phyloP scores from a whole-genome alignment of 352 stramenopile genomes.

The Elongisporangium prolatum region DNA sequence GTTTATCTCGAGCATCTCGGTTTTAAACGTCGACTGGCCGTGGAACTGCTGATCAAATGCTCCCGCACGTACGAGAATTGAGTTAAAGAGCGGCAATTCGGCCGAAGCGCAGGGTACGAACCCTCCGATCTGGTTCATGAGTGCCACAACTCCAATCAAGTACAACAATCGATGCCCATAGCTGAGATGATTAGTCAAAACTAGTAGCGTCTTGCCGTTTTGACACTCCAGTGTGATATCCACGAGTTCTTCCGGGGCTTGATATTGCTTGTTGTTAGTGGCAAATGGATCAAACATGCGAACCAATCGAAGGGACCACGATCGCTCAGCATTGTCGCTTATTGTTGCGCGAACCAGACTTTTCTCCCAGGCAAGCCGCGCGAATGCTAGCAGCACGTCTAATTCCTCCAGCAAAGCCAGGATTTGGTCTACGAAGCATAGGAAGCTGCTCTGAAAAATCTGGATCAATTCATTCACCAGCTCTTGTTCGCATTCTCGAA shows the following conservation, averaged over 20 bases:
- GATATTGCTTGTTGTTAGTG: neutral
- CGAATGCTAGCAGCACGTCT: constrained; percentile 34
- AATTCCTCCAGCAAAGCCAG: constrained; percentile 15
- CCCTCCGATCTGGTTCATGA: constrained; percentile 57
- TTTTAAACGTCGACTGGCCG: constrained; percentile 48
- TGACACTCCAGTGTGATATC: constrained; percentile 8
- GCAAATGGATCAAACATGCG: constrained; percentile 21
- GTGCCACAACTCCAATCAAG: constrained; percentile 20
- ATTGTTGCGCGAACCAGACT: constrained; percentile 18
- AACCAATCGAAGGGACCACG: constrained; percentile 3
- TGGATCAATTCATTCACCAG: constrained; percentile 15
- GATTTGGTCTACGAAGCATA: constrained; percentile 7
- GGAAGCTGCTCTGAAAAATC: constrained; percentile 11
- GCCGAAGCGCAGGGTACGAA: constrained; percentile 48
- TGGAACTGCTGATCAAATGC: constrained; percentile 40
- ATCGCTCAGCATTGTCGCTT: neutral
- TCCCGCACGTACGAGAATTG: constrained; percentile 33
- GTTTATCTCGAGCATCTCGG: constrained; percentile 45
- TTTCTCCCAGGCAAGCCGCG: constrained; percentile 23
- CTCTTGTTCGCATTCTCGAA: constrained; percentile 13
- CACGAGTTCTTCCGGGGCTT: neutral
- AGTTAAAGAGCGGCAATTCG: constrained; percentile 35
- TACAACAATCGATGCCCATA: constrained; percentile 9
- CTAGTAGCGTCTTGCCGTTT: constrained; percentile 18
- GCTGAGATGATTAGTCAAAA: constrained; percentile 13